Percentiles rank a stretch among this genome's conserved stretches.
phyloP scores from a whole-genome alignment of 768 basidiomycete genomes.

The Dacryopinax primogenitus region DNA sequence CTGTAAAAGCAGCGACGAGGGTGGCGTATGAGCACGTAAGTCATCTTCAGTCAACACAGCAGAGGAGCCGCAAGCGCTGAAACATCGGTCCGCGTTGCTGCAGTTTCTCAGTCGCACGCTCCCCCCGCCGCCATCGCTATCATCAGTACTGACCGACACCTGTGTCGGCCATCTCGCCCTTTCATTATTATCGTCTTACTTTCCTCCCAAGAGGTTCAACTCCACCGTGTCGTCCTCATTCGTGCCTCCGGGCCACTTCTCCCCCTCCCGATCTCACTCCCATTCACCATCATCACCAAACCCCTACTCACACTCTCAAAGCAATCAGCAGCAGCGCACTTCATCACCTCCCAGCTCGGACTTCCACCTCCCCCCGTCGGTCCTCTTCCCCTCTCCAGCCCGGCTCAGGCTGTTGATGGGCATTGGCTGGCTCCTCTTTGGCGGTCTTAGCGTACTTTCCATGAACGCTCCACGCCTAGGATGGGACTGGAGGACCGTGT shows the following conservation, averaged over 20 bases:
- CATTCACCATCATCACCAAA: neutral
- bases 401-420: neutral
- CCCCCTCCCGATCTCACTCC: neutral
- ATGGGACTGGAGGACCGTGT: neutral
- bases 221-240: slow-evolving; percentile 9
- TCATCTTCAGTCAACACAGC: neutral
- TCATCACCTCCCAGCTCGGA: neutral
- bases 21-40: neutral
- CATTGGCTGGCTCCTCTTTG: slow-evolving; percentile 2
- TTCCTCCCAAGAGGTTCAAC: neutral
- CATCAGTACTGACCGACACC: neutral
- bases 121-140: neutral
- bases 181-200: no score
- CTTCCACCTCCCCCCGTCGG: neutral
- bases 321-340: neutral
- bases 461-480: neutral
- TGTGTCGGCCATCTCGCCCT: no score
- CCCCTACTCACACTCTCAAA: neutral
- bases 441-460: neutral
- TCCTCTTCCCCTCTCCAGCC: slow-evolving; percentile 4
- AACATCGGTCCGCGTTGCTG: neutral
- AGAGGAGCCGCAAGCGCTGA: neutral
- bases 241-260: slow-evolving; percentile 8
- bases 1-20: neutral
- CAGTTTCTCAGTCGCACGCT: neutral